Base-by-base conservation (phyloP, 768 basidiomycete species). In the Hypsizygus marmoreus region DNA sequence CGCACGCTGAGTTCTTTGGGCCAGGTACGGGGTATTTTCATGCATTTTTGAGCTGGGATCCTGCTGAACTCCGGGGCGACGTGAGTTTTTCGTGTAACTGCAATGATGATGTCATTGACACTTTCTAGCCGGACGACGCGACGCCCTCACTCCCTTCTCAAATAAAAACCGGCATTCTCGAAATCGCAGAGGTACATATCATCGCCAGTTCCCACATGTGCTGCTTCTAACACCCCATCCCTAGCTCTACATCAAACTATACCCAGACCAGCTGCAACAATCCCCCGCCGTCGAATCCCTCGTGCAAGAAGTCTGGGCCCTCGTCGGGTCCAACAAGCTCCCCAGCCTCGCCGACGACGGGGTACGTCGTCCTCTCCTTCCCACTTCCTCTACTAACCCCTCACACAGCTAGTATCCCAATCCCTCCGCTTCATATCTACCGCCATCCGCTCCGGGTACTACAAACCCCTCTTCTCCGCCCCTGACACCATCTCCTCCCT, bases 401-500 rank as follows among this genome's bases (percentile, higher is more conserved):
- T 37, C 22, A 8, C 29, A 11, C 45, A 88, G 86, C 82, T 98
- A 40, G 92, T 99, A 34, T 88, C 92, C 6, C 91, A 93, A 67
- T 85, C 93, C 1, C 76, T 97, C 37, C 81, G 85, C 14, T 97
- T 97, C 70, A 81, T 98, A 49, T 92, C 92, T 4, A 91, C 91
- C 4, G 87, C 92, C 6, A 94, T 97, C 58, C 92, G 92, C 37
- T 86, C 87, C 17, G 91, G 91, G 1, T 79, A 84, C 58, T 92
- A 95, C 69, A 82, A 82, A 56, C 56, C 75, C 1, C 76, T 97
- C 10, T 94, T 97, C 63, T 88, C 90, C 38, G 73, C 86, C 2
- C 75, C 75, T n/a, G 85, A 88, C 1, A 93, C 87, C 1, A 86
- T 97, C 44, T 80, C 82, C 10, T 80, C 82, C 2, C 82, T 99